These are phyloP conservation scores for Colletotrichum sp. DNA, from an alignment of 2,329 filamentous ascomycete genomes.

Conservation along the genomic window DNA sequence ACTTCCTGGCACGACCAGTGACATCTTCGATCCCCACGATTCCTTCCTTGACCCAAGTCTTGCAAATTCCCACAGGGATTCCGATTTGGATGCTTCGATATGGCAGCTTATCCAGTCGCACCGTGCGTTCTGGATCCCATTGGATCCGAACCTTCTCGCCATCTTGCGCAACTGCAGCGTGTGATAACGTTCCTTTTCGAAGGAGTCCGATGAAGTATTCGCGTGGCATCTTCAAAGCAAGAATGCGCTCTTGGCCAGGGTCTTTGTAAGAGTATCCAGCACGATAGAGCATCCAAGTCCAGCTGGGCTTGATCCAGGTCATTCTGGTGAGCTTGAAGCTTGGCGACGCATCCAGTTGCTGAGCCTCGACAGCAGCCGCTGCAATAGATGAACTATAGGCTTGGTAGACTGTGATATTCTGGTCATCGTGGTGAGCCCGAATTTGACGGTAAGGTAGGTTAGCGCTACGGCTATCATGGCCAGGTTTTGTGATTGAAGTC, in stretches of 20 bases:
- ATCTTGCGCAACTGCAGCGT: neutral
- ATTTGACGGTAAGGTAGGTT: slow-evolving; percentile 46
- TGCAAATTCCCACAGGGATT: slow-evolving; percentile 51
- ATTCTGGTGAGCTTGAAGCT: slow-evolving; percentile 59
- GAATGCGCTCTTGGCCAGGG: slow-evolving; percentile 55
- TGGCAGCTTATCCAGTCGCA: slow-evolving; percentile 45
- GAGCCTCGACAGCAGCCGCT: slow-evolving; percentile 51
- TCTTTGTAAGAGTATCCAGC: slow-evolving; percentile 66
- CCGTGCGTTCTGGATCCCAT: slow-evolving; percentile 67
- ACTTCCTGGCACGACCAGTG: slow-evolving; percentile 53
- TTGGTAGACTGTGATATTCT: slow-evolving; percentile 66
- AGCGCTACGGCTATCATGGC: too few species aligned
- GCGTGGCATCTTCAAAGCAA: slow-evolving; percentile 61
- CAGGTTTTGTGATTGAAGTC: too few species aligned
- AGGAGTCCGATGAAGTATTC: slow-evolving; percentile 55
- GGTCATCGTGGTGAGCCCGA: slow-evolving; percentile 52
- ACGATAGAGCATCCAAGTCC: slow-evolving; percentile 70
- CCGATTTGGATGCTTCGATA: slow-evolving; percentile 68
- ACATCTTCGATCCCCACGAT: slow-evolving; percentile 64
- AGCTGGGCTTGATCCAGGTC: slow-evolving; percentile 71
- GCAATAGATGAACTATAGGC: slow-evolving; percentile 62
- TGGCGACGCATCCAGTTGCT: slow-evolving; percentile 57
- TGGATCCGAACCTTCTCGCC: slow-evolving; percentile 55
- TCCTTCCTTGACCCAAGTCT: slow-evolving; percentile 53
- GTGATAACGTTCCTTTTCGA: slow-evolving; percentile 35